Percentiles rank a stretch among this genome's conserved stretches.
Conservation (phyloP, 805 yeast species). For the Yarrowia sp. region DNA sequence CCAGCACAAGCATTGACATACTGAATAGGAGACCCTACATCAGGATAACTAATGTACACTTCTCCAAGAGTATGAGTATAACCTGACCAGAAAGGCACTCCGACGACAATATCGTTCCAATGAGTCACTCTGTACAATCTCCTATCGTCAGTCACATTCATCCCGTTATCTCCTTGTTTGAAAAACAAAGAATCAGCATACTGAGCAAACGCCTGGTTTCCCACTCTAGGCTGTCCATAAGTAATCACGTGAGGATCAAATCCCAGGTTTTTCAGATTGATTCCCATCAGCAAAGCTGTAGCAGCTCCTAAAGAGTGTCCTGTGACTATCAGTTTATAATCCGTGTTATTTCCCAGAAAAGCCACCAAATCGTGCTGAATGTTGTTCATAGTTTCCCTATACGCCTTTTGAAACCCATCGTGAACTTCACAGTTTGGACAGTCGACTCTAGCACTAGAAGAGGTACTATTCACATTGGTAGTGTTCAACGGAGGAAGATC, state of each 20-base stretch:
- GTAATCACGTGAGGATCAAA: slow-evolving; percentile 54
- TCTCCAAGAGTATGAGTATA: slow-evolving; percentile 11
- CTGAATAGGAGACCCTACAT: background rate
- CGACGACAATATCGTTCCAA: slow-evolving; percentile 5
- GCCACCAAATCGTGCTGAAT: background rate
- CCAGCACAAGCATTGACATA: background rate
- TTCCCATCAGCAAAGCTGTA: slow-evolving; percentile 57
- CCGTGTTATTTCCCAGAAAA: slow-evolving; percentile 38
- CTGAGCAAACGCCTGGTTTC: slow-evolving; percentile 41
- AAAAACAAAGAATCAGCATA: background rate
- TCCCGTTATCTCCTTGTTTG: background rate
- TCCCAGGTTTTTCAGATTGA: slow-evolving; percentile 55
- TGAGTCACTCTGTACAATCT: background rate
- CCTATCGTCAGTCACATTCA: background rate
- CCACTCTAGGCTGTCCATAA: slow-evolving; percentile 64
- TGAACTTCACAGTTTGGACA: background rate
- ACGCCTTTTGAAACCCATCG: slow-evolving; percentile 13
- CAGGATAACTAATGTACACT: background rate
- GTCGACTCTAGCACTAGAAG: background rate
- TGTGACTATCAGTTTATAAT: slow-evolving; percentile 51
- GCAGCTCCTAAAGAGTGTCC: slow-evolving; percentile 84
- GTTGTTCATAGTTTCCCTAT: background rate
- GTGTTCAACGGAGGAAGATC: background rate
- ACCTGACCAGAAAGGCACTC: background rate
- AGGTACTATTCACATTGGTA: background rate